These are phyloP conservation scores for Colletotrichum cuscutae DNA, from an alignment of 2,329 filamentous ascomycete species.

Conservation along the genomic window DNA sequence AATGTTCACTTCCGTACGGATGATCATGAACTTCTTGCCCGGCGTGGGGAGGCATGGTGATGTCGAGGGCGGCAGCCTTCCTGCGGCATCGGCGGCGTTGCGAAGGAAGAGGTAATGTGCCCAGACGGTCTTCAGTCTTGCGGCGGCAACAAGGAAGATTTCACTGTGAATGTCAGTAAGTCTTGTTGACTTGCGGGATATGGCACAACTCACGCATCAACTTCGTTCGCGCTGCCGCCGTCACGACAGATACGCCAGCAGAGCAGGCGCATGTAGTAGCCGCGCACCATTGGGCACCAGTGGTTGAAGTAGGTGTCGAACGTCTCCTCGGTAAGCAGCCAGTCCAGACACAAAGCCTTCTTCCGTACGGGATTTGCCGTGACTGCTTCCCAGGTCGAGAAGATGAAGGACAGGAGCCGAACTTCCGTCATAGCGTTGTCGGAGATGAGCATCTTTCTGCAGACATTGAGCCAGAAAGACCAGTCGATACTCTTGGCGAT, in stretches of 20 bases:
- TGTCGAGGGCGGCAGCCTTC: slow-evolving; percentile 73
- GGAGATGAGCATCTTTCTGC: slow-evolving; percentile 80
- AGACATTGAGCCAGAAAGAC: slow-evolving; percentile 87
- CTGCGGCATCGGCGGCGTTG: slow-evolving; percentile 68
- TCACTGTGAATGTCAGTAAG: slow-evolving; percentile 55
- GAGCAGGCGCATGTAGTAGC: slow-evolving; percentile 90
- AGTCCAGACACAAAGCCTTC: slow-evolving; percentile 75
- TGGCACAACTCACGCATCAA: slow-evolving; percentile 70
- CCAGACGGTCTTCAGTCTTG: slow-evolving; percentile 79
- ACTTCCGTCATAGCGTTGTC: slow-evolving; percentile 93
- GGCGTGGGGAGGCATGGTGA: slow-evolving; percentile 87
- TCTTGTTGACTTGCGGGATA: background rate
- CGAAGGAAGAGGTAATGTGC: slow-evolving; percentile 82
- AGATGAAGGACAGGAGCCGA: slow-evolving; percentile 83
- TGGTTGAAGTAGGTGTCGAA: slow-evolving; percentile 90
- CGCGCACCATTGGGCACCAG: slow-evolving; percentile 95
- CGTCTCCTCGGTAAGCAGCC: slow-evolving; percentile 78
- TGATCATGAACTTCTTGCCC: slow-evolving; percentile 86
- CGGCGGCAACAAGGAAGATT: slow-evolving; percentile 75
- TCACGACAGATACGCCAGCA: slow-evolving; percentile 90
- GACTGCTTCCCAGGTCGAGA: slow-evolving; percentile 81
- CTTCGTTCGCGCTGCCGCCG: slow-evolving; percentile 70
- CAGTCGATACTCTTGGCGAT: slow-evolving; percentile 72
- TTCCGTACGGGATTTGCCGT: slow-evolving; percentile 74
- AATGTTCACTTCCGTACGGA: slow-evolving; percentile 75